A percentile compares a stretch with the other conserved stretches of the same genome.
phyloP scores from a whole-genome alignment of 2,329 filamentous ascomycete species.

The Moelleriella libera region DNA sequence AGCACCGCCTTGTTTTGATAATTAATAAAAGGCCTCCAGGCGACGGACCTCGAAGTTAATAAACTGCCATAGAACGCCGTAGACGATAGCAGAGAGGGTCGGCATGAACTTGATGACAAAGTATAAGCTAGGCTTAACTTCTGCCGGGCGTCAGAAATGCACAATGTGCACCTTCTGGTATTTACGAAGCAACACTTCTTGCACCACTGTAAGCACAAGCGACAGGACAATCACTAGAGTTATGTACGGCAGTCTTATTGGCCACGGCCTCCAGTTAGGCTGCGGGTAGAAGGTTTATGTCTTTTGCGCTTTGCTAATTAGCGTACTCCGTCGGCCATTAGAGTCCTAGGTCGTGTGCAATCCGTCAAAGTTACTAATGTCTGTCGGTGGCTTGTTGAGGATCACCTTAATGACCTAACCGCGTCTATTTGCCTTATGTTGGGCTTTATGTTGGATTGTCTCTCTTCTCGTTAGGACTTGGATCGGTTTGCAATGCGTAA shows the following conservation, averaged over 20 bases:
- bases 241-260: conserved; percentile 50
- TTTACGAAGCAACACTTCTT: conserved; percentile 40
- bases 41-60: conserved; percentile 52
- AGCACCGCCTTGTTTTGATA: conserved; percentile 45
- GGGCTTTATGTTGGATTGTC: conserved; percentile 11
- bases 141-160: conserved; percentile 31
- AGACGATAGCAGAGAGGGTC: conserved; percentile 45
- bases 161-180: conserved; percentile 31
- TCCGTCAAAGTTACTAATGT: conserved; percentile 37
- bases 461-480: conserved; percentile 16
- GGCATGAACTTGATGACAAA: conserved; percentile 51
- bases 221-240: conserved; percentile 38
- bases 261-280: conserved; percentile 52
- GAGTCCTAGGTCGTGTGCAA: conserved; percentile 15
- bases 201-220: conserved; percentile 30
- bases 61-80: conserved; percentile 52
- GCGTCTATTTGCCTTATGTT: conserved; percentile 9
- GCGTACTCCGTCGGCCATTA: conserved; percentile 21
- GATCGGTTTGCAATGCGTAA: conserved; percentile 20
- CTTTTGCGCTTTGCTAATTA: conserved; percentile 18
- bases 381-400: conserved; percentile 27
- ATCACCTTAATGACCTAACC: conserved; percentile 47
- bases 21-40: conserved; percentile 52
- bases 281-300: conserved; percentile 45
- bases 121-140: conserved; percentile 37